Evolutionary conservation across 169 alveolate species (phyloP), one percentile per base, ranked within the genome.

Genomic region (Plasmodium gallinaceum): DNA sequence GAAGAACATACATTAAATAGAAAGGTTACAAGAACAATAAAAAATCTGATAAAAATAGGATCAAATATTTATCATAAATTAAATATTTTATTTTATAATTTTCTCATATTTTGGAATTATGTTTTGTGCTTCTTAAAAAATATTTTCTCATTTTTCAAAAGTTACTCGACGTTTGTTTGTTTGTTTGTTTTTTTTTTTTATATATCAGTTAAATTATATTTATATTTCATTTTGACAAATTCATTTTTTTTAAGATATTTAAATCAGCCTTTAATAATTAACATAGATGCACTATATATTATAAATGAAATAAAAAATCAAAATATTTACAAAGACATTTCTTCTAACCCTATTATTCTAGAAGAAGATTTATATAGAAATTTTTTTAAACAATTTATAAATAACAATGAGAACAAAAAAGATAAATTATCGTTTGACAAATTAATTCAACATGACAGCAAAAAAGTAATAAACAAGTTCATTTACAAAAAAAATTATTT

Each of bases 1-100:
- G 26, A 22, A 60, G 69, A 42, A 72, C 42, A 52, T 0, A 16
- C 8, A 64, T n/a, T 20, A 48, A n/a, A 58, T 32, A 37, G 24
- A 74, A 60, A 39, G 74, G 65, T 46, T 8, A 58, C 32, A 64
- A 48, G 51, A 32, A 51, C 58, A 74, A 37, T 71, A 71, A 71
- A 7, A 24, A 48, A 48, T 24, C 20, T 52, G 6, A 32, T 46
- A 16, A 60, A 37, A 71, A 51, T 48, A 48, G 42, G 83, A 42
- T 71, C 46, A 71, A 48, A 48, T 52, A 51, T 9, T 14, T 71
- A 37, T 52, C 14, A 22, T 48, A 71, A 66, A 52, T 18, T 54
- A 71, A 71, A 18, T 58, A 71, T 71, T 71, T 48, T 71, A 48
- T 71, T 52, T 71, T 52, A 32, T 51, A 22, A 14, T 71, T 71